A percentile compares a stretch with the other conserved stretches of the same genome.
Evolutionary conservation across 768 basidiomycete genomes (phyloP).

Genomic region (Russula abietina): DNA sequence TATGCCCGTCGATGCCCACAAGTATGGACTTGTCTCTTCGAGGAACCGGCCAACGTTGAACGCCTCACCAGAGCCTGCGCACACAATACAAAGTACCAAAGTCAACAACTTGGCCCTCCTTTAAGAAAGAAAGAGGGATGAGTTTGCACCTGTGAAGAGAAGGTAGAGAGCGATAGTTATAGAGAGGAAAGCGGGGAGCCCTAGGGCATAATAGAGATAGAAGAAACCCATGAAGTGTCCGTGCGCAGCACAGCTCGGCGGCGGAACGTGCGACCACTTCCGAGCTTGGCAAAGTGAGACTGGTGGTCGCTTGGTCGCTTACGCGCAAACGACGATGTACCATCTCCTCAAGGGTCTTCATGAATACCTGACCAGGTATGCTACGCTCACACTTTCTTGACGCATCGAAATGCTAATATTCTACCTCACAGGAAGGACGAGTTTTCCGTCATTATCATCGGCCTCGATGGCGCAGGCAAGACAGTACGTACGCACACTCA

Average conservation of each 20-base stretch:
- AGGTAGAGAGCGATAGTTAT: constrained; percentile 75
- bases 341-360: constrained; percentile 90
- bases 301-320: not conserved
- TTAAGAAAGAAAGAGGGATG: not conserved
- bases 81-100: not conserved
- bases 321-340: constrained; percentile 56
- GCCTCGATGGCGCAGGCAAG: constrained; percentile 89
- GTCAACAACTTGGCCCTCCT: not conserved
- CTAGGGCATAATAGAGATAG: constrained; percentile 55
- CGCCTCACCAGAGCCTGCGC: constrained; percentile 73
- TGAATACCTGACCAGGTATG: constrained; percentile 78
- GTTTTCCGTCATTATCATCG: constrained; percentile 92
- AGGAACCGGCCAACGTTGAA: constrained; percentile 94
- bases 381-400: not conserved
- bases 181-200: constrained; percentile 59
- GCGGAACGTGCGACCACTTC: not conserved
- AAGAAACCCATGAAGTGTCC: constrained; percentile 30
- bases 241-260: not conserved
- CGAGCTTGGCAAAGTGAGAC: not conserved
- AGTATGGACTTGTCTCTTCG: constrained; percentile 89
- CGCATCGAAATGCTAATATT: not conserved
- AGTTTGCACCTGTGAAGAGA: constrained; percentile 69
- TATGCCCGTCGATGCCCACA: constrained; percentile 87
- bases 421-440: constrained; percentile 62
- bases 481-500: constrained; percentile 44